These are phyloP conservation scores for Colletotrichum sp. DNA, from an alignment of 2,329 filamentous ascomycete species.

Conservation along the genomic window DNA sequence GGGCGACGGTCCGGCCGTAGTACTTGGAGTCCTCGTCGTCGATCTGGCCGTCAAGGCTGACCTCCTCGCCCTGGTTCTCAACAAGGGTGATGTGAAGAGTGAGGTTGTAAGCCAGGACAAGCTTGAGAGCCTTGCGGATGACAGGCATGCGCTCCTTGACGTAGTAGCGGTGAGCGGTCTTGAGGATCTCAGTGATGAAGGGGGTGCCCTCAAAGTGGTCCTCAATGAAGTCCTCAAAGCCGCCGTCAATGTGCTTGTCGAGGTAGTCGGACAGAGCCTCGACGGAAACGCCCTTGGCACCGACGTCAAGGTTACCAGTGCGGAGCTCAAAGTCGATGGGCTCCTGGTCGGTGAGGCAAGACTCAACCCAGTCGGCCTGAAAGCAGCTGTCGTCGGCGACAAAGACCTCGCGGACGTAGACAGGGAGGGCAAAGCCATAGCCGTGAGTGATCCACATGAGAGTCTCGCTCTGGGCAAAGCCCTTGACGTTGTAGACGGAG, in stretches of 20 bases:
- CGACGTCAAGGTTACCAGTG: constrained; percentile 88
- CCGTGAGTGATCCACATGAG: constrained; percentile 94
- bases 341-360: constrained; percentile 68
- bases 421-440: constrained; percentile 90
- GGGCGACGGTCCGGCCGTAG: constrained; percentile 87
- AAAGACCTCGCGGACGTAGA: constrained; percentile 92
- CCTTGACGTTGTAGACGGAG: constrained; percentile 94
- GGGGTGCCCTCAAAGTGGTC: constrained; percentile 96
- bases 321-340: constrained; percentile 84
- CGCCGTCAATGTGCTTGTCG: constrained; percentile 90
- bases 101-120: constrained; percentile 94
- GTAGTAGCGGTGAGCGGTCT: constrained; percentile 95
- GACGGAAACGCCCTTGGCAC: constrained; percentile 84
- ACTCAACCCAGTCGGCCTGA: constrained; percentile 92
- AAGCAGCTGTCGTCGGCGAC: constrained; percentile 94
- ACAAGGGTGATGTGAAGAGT: constrained; percentile 95
- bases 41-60: constrained; percentile 80
- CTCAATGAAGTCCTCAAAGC: constrained; percentile 92
- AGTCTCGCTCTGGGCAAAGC: constrained; percentile 70
- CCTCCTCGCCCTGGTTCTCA: constrained; percentile 84
- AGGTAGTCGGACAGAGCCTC: constrained; percentile 88
- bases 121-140: constrained; percentile 93
- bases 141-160: constrained; percentile 85
- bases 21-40: constrained; percentile 86
- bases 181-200: constrained; percentile 94